Evolutionary conservation across 2,329 filamentous ascomycete genomes (phyloP), one percentile per base, ranked within the genome.

Genomic region (Paecilomyces variotii): DNA sequence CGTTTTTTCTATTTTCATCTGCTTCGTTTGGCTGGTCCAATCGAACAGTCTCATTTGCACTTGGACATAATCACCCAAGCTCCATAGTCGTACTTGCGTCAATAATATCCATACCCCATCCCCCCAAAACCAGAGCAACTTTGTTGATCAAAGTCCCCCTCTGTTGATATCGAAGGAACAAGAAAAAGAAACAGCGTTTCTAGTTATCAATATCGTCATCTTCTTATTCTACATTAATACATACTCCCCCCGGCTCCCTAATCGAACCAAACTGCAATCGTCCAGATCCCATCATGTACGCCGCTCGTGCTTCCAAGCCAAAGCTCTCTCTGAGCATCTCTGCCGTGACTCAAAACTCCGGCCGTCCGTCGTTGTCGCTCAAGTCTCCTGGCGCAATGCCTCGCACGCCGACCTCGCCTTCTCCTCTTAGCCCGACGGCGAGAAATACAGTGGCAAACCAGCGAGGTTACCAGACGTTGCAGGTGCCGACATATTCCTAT

Each of bases 311-410:
- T 60, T 67, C 71, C 59, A 77, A 74, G 63, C 78, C 78, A 53
- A 78, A 79, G 73, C 73, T 80, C 63, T 74, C 75, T 55, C 63
- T 80, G 67, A 76, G 68, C 70, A 78, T 79, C 62, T 72, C 76
- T 60, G 65, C 71, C 59, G 67, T 45, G 39, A 24, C 70, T 26
- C 67, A 72, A 61, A 71, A 65, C 57, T 54, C 68, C 28, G 60
- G 73, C 49, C 68, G 75, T 30, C 70, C 75, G 27, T 63, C 74
- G 4, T 66, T 78, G 54, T 74, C 76, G 7, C 70, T 78, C 64
- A 77, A 76, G 60, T 79, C 77, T 7, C 76, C 78, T 2, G 67
- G 68, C 53, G 63, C 68, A 32, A 62, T 74, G 28, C 70, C 76
- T 54, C 73, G 76, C 34, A 77, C 76, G 32, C 77, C 78, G 3